phyloP scores from a whole-genome alignment of 257 asterid species.

The Ligustrum vulgare region DNA sequence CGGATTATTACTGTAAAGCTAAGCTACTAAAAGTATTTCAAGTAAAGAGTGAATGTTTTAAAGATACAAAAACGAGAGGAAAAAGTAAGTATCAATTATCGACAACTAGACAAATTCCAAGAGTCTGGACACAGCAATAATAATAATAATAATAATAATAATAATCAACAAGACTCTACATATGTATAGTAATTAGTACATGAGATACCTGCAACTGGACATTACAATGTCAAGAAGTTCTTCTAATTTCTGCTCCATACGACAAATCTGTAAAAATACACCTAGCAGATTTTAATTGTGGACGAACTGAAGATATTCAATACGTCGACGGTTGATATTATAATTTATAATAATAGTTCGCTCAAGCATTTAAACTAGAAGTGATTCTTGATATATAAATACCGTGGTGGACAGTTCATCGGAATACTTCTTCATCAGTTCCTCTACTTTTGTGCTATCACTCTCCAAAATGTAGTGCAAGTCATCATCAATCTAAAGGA shows the following conservation, averaged over 20 bases:
- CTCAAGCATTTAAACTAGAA: background rate
- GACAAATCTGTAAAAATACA: constrained; percentile 45
- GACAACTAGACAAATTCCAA: background rate
- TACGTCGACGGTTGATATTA: background rate
- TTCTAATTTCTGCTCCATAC: constrained; percentile 80
- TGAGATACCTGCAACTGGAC: constrained; percentile 70
- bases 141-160: no score
- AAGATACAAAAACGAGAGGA: background rate
- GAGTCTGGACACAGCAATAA: background rate
- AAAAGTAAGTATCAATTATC: background rate
- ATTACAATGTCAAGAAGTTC: constrained; percentile 52
- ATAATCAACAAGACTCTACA: background rate
- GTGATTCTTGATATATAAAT: constrained; percentile 10
- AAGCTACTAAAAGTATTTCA: background rate
- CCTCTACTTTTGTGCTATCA: constrained; percentile 57
- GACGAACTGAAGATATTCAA: background rate
- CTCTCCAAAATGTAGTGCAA: constrained; percentile 50
- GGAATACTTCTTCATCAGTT: constrained; percentile 41
- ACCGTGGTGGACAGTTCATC: constrained; percentile 51
- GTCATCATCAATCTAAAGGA: constrained; percentile 53
- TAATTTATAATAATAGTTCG: background rate
- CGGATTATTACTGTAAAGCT: background rate
- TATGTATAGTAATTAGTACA: background rate
- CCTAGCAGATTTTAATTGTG: background rate
- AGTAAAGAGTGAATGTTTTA: background rate